Conservation (phyloP, 2,329 filamentous ascomycete species). For the Mollisia scopiformis region DNA sequence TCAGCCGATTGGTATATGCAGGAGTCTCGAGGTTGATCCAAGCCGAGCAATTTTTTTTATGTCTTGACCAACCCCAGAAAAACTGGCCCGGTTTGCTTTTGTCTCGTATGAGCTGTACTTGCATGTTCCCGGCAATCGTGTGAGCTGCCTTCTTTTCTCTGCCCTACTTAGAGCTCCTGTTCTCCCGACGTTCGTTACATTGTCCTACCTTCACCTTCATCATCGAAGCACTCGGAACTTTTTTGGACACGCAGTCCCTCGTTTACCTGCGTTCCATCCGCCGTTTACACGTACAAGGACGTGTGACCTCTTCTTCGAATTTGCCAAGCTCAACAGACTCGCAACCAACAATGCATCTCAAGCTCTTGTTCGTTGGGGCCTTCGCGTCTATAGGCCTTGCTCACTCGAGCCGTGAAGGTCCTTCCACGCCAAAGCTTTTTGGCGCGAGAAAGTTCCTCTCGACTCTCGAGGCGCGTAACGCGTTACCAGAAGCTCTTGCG, state of each 20-base stretch:
- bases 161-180: background rate
- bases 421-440: slow-evolving; percentile 25
- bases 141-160: background rate
- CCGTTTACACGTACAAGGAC: background rate
- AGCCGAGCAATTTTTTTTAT: background rate
- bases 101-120: slow-evolving; percentile 4
- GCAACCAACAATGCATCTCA: slow-evolving; percentile 24
- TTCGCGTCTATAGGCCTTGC: slow-evolving; percentile 24
- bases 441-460: slow-evolving; percentile 32
- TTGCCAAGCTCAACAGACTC: background rate
- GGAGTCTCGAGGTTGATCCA: background rate
- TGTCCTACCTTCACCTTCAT: slow-evolving; percentile 10
- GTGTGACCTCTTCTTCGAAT: background rate
- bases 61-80: background rate
- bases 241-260: slow-evolving; percentile 20
- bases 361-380: slow-evolving; percentile 14
- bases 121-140: slow-evolving; percentile 1
- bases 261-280: slow-evolving; percentile 16
- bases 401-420: slow-evolving; percentile 23
- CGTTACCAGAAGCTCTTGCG: slow-evolving; percentile 16
- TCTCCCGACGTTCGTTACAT: background rate
- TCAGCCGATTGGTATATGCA: slow-evolving; percentile 6
- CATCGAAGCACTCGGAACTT: slow-evolving; percentile 3
- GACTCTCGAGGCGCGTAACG: slow-evolving; percentile 27
- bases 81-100: slow-evolving; percentile 2